These are phyloP conservation scores for Pyrenophora teres DNA, from an alignment of 2,329 filamentous ascomycete genomes.

Conservation along the genomic window DNA sequence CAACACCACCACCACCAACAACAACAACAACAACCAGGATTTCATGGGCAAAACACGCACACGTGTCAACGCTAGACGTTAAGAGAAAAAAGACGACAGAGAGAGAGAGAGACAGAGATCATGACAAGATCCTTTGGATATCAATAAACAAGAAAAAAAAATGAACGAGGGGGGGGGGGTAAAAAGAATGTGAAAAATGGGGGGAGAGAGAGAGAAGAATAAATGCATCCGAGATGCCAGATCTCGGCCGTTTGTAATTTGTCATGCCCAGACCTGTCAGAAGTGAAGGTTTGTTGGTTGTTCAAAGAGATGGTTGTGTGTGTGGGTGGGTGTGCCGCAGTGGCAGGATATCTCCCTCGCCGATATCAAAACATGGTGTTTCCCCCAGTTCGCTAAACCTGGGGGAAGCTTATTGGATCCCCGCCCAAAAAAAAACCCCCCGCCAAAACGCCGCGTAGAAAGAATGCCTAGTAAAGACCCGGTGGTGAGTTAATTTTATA, in stretches of 20 bases:
- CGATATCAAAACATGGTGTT: not conserved
- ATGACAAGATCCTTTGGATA: constrained; percentile 7
- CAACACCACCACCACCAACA: no score
- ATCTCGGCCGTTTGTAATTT: not conserved
- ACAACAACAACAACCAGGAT: no score
- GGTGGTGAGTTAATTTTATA: constrained; percentile 15
- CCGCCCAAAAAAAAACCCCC: no score
- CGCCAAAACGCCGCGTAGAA: not conserved
- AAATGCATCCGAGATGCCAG: constrained; percentile 17
- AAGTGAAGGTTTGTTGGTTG: constrained; percentile 1
- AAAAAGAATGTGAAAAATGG: no score
- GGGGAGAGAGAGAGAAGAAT: not conserved
- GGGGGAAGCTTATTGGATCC: not conserved
- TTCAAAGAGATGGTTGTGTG: constrained; percentile 1
- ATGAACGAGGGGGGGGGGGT: no score
- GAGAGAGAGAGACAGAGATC: constrained; percentile 1
- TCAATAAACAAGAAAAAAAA: constrained; percentile 1
- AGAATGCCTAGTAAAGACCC: not conserved
- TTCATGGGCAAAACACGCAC: no score
- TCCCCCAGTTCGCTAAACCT: constrained; percentile 1
- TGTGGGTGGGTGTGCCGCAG: constrained; percentile 3
- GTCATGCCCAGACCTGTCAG: constrained; percentile 4
- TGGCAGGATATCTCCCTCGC: constrained; percentile 7
- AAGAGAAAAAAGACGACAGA: not conserved
- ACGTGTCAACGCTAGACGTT: constrained; percentile 3